Percentiles rank a stretch among this genome's conserved stretches.
Conservation (phyloP, 441 rosid species). For the Mallotus japonicus region DNA sequence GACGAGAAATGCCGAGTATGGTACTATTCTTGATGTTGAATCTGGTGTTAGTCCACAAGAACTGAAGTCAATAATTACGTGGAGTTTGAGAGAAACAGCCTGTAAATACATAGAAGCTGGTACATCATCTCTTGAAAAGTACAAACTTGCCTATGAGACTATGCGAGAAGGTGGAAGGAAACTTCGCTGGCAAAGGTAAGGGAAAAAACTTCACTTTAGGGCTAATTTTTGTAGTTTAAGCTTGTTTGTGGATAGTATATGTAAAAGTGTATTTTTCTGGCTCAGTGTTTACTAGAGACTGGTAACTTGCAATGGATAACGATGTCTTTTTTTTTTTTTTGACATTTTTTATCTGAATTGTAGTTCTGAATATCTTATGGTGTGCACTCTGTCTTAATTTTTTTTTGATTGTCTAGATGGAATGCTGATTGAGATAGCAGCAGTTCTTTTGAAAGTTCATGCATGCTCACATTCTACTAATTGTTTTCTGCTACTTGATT, state of each 20-base stretch:
- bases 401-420: neutral
- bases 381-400: conserved; percentile 6
- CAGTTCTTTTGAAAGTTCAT: conserved; percentile 2
- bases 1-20: conserved; percentile 71
- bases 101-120: conserved; percentile 75
- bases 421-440: neutral
- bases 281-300: conserved; percentile 13
- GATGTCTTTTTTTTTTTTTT: neutral
- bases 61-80: conserved; percentile 55
- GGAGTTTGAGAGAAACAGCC: conserved; percentile 85
- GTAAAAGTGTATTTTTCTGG: neutral
- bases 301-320: conserved; percentile 17
- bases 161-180: conserved; percentile 76
- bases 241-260: conserved; percentile 16
- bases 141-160: conserved; percentile 72
- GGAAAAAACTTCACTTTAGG: conserved; percentile 48
- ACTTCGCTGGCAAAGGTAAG: conserved; percentile 60
- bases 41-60: conserved; percentile 56
- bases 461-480: neutral
- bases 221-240: conserved; percentile 25
- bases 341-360: conserved; percentile 3
- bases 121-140: conserved; percentile 57
- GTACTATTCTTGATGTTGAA: conserved; percentile 47
- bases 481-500: neutral
- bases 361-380: conserved; percentile 14